Evolutionary conservation across 1,139 yeast genomes (phyloP).

Genomic region (Yamadazyma spencermartinsiae): DNA sequence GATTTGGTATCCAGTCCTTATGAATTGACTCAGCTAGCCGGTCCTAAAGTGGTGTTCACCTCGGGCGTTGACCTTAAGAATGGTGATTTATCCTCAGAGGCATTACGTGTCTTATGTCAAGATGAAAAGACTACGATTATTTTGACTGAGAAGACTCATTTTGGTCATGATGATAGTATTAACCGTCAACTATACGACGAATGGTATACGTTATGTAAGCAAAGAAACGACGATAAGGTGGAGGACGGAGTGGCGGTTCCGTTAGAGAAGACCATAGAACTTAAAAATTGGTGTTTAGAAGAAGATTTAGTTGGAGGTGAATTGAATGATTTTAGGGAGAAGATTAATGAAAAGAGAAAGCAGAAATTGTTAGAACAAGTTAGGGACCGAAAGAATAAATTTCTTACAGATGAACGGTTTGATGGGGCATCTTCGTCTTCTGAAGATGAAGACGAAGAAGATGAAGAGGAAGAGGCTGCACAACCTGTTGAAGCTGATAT

Average conservation of each 20-base stretch:
- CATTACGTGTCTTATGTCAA: constrained; percentile 58
- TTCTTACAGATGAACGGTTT: constrained; percentile 45
- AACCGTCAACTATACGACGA: constrained; percentile 45
- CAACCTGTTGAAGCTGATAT: background rate
- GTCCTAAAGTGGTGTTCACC: constrained; percentile 83
- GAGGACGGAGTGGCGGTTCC: constrained; percentile 64
- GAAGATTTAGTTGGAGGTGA: constrained; percentile 53
- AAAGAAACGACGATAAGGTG: constrained; percentile 36
- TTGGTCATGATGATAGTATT: constrained; percentile 28
- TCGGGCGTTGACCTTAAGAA: constrained; percentile 68
- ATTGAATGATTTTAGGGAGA: constrained; percentile 46
- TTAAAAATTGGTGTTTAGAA: constrained; percentile 42
- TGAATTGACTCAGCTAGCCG: constrained; percentile 56
- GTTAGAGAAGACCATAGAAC: constrained; percentile 38
- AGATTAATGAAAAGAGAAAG: constrained; percentile 43
- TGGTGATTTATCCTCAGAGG: constrained; percentile 63
- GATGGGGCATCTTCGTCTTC: constrained; percentile 32
- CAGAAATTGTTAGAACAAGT: constrained; percentile 53
- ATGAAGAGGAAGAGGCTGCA: constrained; percentile 16
- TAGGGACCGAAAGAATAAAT: constrained; percentile 54
- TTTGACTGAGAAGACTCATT: constrained; percentile 62
- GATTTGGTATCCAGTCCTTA: constrained; percentile 56
- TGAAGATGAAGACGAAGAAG: constrained; percentile 35
- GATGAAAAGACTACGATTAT: constrained; percentile 69
- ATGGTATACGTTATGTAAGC: constrained; percentile 53